Conservation (phyloP, 306 rosid genomes). For the Macrotyloma uniflorum region DNA sequence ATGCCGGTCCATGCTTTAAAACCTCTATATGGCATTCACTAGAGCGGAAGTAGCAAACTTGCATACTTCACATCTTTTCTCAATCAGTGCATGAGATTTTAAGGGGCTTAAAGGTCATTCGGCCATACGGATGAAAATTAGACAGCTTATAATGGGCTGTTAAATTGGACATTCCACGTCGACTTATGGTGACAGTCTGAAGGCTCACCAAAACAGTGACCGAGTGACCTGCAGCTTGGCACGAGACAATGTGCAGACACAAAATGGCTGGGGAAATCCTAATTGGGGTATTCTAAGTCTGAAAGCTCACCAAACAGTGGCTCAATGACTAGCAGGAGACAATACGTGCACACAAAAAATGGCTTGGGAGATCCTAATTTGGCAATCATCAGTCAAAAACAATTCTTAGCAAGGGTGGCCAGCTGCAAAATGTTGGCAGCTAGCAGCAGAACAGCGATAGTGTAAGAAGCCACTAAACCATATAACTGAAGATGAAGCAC, state of each 20-base stretch:
- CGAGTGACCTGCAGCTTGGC: background rate
- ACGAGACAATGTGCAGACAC: background rate
- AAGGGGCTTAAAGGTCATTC: background rate
- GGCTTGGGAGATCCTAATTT: background rate
- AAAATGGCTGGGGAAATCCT: background rate
- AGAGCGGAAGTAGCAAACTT: background rate
- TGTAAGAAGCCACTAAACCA: background rate
- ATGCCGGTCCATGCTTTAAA: conserved; percentile 23
- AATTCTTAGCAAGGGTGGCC: background rate
- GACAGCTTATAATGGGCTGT: background rate
- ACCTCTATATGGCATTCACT: background rate
- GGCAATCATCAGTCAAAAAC: background rate
- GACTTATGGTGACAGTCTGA: background rate
- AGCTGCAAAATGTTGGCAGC: background rate
- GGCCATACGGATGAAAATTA: background rate
- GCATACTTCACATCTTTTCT: background rate
- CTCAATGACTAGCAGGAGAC: background rate
- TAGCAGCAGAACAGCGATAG: background rate
- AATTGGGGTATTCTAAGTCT: background rate
- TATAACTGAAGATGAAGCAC: background rate
- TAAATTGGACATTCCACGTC: background rate
- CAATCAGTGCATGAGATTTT: background rate
- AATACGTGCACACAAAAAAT: background rate
- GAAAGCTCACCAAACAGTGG: background rate
- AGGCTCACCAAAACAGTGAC: background rate